These are phyloP conservation scores for Salix suchowensis DNA, from an alignment of 345 rosid genomes.

Conservation along the genomic window DNA sequence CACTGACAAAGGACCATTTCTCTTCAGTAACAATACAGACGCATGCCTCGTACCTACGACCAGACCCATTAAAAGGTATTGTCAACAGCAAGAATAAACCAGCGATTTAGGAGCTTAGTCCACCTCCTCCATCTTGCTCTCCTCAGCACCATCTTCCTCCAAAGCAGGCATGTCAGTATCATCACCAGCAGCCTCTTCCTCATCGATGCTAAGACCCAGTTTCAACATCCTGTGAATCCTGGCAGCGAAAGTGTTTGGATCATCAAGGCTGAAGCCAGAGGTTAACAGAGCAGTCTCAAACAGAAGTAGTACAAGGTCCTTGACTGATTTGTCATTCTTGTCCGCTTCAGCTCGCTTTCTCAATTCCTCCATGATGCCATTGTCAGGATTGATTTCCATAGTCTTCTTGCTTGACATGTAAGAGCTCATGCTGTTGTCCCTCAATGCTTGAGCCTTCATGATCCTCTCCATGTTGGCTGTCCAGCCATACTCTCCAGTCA, in stretches of 20 bases:
- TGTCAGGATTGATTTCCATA: slow-evolving; percentile 82
- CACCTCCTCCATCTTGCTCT: slow-evolving; percentile 94
- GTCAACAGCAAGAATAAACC: not conserved
- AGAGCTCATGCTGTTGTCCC: slow-evolving; percentile 85
- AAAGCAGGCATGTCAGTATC: slow-evolving; percentile 74
- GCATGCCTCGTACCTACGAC: not conserved
- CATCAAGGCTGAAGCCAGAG: slow-evolving; percentile 85
- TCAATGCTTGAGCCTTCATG: slow-evolving; percentile 83
- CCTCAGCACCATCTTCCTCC: slow-evolving; percentile 80
- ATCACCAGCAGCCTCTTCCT: slow-evolving; percentile 48
- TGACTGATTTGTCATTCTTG: slow-evolving; percentile 80
- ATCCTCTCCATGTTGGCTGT: slow-evolving; percentile 90
- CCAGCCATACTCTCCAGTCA: slow-evolving; percentile 90
- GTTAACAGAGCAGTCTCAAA: slow-evolving; percentile 77
- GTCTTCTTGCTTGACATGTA: slow-evolving; percentile 96
- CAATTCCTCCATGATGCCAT: slow-evolving; percentile 84
- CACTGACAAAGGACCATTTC: not conserved
- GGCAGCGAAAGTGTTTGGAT: slow-evolving; percentile 71
- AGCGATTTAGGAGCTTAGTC: slow-evolving; percentile 30
- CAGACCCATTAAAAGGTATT: not conserved
- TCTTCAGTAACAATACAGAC: not conserved
- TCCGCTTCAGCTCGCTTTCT: slow-evolving; percentile 78
- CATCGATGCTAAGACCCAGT: slow-evolving; percentile 76
- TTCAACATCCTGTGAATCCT: slow-evolving; percentile 91
- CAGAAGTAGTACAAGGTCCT: slow-evolving; percentile 68